These are phyloP conservation scores for Rhodotorula paludigena DNA, from an alignment of 768 basidiomycete genomes.

Conservation along the genomic window DNA sequence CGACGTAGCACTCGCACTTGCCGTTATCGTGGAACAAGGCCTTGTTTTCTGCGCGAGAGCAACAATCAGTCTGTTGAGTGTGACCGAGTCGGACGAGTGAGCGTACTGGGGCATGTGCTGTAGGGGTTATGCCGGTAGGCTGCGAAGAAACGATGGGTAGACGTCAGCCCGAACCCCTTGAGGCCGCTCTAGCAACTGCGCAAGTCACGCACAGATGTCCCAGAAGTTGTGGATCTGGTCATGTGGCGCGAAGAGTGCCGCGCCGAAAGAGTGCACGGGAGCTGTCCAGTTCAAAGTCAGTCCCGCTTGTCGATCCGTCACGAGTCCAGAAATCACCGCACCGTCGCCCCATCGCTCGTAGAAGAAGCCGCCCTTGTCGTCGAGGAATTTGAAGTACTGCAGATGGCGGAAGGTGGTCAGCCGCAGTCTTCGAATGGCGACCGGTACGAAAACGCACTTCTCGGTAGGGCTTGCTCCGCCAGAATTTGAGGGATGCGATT, in stretches of 20 bases:
- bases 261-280: conserved; percentile 82
- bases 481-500: conserved; percentile 77
- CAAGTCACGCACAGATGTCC: conserved; percentile 16
- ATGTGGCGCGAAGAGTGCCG: conserved; percentile 78
- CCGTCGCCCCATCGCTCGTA: conserved; percentile 76
- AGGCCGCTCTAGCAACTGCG: neutral
- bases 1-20: conserved; percentile 33
- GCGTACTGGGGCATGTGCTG: conserved; percentile 49
- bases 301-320: too few relatives aligned
- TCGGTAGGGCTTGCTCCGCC: conserved; percentile 55
- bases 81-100: conserved; percentile 47
- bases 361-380: conserved; percentile 59
- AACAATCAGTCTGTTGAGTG: neutral
- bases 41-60: neutral
- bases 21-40: conserved; percentile 15
- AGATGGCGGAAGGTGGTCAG: accelerated
- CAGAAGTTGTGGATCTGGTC: conserved; percentile 89
- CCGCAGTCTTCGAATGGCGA: too few relatives aligned
- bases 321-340: neutral
- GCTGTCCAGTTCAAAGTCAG: conserved; percentile 48
- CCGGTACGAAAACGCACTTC: conserved; percentile 10
- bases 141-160: conserved; percentile 52
- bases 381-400: conserved; percentile 77
- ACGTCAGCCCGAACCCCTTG: neutral
- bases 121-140: conserved; percentile 60